A percentile compares a stretch with the other conserved stretches of the same genome.
Evolutionary conservation across 1,139 yeast genomes (phyloP).

Genomic region (Yamadazyma atmosphaerica): DNA sequence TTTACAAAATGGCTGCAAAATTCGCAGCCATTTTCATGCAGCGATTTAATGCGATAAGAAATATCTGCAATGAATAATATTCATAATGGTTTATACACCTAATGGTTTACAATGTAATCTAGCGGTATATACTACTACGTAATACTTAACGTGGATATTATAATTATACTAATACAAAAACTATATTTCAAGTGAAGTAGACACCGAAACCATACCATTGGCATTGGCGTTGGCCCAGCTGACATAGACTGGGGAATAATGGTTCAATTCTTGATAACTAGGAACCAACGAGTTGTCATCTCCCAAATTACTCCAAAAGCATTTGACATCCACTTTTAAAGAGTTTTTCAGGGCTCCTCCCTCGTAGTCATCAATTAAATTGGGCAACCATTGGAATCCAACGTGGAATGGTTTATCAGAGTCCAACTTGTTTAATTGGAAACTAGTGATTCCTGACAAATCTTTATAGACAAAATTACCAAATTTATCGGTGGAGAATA

Average conservation of each 20-base stretch:
- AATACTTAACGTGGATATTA: too few relatives aligned
- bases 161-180: conserved; percentile 4
- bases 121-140: too few relatives aligned
- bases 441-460: conserved; percentile 59
- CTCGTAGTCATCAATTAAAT: conserved; percentile 48
- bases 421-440: conserved; percentile 63
- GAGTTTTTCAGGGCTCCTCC: conserved; percentile 29
- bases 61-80: too few relatives aligned
- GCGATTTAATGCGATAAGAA: background rate
- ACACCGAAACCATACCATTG: conserved; percentile 61
- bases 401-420: conserved; percentile 61
- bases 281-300: conserved; percentile 53
- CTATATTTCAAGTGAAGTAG: conserved; percentile 44
- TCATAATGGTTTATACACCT: too few relatives aligned
- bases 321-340: conserved; percentile 58
- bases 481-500: conserved; percentile 48
- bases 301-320: conserved; percentile 73
- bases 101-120: too few relatives aligned
- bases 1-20: background rate
- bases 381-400: conserved; percentile 79
- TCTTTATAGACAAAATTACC: conserved; percentile 57
- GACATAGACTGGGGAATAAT: conserved; percentile 63
- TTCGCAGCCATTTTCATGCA: background rate
- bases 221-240: conserved; percentile 65
- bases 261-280: conserved; percentile 65